These are phyloP conservation scores for Ustilago hordei DNA, from an alignment of 1,284 basidiomycete genomes.

Conservation along the genomic window DNA sequence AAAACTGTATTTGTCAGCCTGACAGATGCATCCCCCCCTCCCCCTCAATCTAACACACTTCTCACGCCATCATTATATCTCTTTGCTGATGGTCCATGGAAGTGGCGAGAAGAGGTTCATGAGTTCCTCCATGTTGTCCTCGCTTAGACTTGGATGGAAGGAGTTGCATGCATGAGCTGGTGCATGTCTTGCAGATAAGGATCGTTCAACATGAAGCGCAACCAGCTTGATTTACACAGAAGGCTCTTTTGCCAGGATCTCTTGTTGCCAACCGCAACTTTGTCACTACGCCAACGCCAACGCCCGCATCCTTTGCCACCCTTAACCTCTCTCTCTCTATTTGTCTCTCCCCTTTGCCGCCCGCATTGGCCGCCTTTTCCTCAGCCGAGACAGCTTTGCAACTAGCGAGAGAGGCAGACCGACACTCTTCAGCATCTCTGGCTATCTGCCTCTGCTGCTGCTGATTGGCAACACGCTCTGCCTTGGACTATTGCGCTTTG, in stretches of 20 bases:
- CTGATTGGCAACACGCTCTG: conserved; percentile 11
- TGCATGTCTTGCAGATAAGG: conserved; percentile 6
- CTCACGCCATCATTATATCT: background rate
- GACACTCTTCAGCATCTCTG: background rate
- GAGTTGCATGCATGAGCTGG: background rate
- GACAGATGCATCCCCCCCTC: conserved; percentile 3
- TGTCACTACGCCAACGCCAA: background rate
- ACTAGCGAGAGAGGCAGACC: background rate
- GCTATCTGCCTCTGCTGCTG: background rate
- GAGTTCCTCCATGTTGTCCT: background rate
- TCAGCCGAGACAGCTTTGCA: background rate
- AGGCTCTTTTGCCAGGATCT: conserved; percentile 4
- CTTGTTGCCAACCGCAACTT: background rate
- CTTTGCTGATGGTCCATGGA: background rate
- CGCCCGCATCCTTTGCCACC: background rate
- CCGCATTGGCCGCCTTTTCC: conserved; percentile 2
- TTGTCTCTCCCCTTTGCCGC: background rate
- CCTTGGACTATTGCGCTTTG: background rate
- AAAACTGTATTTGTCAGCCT: conserved; percentile 37
- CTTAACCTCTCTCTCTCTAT: background rate
- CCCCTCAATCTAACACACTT: background rate
- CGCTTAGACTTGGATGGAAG: background rate
- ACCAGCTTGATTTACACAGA: background rate
- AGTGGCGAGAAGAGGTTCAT: too few relatives aligned
- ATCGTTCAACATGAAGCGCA: background rate